Evolutionary conservation across 2,329 filamentous ascomycete genomes (phyloP).

Genomic region (Alternaria postmessia): DNA sequence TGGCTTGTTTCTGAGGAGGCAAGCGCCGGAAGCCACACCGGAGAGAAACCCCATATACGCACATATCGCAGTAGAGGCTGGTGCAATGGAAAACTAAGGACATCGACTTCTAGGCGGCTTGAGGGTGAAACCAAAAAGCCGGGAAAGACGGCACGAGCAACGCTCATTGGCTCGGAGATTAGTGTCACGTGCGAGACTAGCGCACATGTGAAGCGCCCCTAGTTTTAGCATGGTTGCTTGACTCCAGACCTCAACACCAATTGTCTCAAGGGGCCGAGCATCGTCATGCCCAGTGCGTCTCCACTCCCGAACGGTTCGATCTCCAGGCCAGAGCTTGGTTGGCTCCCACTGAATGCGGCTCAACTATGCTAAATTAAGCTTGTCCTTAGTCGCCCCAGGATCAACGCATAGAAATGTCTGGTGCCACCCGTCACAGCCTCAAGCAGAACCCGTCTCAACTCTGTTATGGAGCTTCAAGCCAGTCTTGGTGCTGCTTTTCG

Average conservation of each 20-base stretch:
- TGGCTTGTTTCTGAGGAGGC: constrained; percentile 11
- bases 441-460: constrained; percentile 45
- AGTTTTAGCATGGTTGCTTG: constrained; percentile 35
- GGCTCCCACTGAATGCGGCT: constrained; percentile 31
- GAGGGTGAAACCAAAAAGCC: constrained; percentile 28
- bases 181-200: constrained; percentile 17
- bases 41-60: background rate
- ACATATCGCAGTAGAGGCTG: constrained; percentile 16
- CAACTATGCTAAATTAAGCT: constrained; percentile 30
- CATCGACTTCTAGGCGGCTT: constrained; percentile 9
- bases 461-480: constrained; percentile 32
- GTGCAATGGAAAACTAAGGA: constrained; percentile 17
- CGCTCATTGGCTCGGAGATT: constrained; percentile 24
- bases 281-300: constrained; percentile 35
- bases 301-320: constrained; percentile 19
- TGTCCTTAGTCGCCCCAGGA: constrained; percentile 25
- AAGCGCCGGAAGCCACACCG: background rate
- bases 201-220: constrained; percentile 34
- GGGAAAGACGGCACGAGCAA: constrained; percentile 17
- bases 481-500: constrained; percentile 40
- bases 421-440: constrained; percentile 45
- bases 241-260: constrained; percentile 47
- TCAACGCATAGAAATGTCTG: constrained; percentile 38
- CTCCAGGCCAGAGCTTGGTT: constrained; percentile 35
- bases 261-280: constrained; percentile 47